These are phyloP conservation scores for Limnanthes douglasii DNA, from an alignment of 345 rosid species.

Conservation along the genomic window DNA sequence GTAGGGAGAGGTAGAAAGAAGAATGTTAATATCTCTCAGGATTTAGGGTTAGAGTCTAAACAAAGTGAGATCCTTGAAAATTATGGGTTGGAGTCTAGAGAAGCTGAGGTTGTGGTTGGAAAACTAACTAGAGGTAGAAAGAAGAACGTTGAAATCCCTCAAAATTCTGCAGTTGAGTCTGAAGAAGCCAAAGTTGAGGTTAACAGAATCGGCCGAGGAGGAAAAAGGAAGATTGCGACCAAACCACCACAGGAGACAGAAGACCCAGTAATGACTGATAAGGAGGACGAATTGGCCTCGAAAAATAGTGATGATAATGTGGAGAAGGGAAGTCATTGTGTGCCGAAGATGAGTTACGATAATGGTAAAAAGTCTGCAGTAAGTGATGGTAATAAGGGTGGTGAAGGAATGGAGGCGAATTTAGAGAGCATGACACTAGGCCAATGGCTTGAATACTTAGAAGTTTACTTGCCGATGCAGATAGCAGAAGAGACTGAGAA, in stretches of 20 bases:
- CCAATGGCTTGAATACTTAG: slow-evolving; percentile 58
- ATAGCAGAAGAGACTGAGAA: slow-evolving; percentile 38
- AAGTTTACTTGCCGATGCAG: slow-evolving; percentile 31
- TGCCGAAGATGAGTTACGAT: slow-evolving; percentile 2
- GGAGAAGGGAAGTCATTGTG: background rate
- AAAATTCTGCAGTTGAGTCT: slow-evolving; percentile 6
- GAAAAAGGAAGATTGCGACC: too few relatives aligned
- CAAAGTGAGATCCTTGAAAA: too few relatives aligned
- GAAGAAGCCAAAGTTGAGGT: slow-evolving; percentile 4
- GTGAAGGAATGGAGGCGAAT: slow-evolving; percentile 9
- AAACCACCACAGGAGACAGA: too few relatives aligned
- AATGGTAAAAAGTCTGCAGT: background rate
- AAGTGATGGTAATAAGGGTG: background rate
- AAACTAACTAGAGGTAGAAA: too few relatives aligned
- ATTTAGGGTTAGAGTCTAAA: too few relatives aligned
- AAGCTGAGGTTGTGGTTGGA: too few relatives aligned
- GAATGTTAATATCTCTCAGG: slow-evolving; percentile 2
- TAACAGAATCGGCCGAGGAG: slow-evolving; percentile 5
- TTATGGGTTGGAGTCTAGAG: too few relatives aligned
- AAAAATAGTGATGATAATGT: background rate
- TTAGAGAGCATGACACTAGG: slow-evolving; percentile 36
- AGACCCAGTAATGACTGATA: too few relatives aligned
- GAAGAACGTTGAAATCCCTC: too few relatives aligned
- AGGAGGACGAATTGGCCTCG: background rate
- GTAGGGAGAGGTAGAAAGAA: slow-evolving; percentile 6